Evolutionary conservation across 225 moss, liverwort and hornwort species (phyloP).

Genomic region (Bryum argenteum): DNA sequence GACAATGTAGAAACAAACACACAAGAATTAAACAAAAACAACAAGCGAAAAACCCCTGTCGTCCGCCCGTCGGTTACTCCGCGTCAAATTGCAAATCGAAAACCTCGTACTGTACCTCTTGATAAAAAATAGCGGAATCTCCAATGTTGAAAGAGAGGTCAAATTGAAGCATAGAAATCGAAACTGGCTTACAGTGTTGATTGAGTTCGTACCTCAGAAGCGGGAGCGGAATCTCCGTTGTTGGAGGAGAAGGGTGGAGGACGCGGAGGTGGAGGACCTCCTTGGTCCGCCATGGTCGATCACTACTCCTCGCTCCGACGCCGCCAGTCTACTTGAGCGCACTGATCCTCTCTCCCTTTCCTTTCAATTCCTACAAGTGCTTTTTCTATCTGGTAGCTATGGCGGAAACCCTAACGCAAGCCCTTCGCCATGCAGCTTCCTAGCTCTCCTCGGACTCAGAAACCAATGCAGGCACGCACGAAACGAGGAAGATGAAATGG

Average conservation of each 20-base stretch:
- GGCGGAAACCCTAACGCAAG: slow-evolving; percentile 24
- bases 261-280: slow-evolving; percentile 45
- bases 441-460: neutral
- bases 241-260: slow-evolving; percentile 14
- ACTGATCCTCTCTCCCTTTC: neutral
- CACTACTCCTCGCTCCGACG: slow-evolving; percentile 28
- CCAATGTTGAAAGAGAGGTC: no score
- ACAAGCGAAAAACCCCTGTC: neutral
- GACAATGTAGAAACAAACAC: no score
- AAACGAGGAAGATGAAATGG: neutral
- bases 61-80: neutral
- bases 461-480: neutral
- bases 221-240: slow-evolving; percentile 13
- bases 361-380: neutral
- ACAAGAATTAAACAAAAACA: no score
- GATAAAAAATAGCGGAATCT: no score
- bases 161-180: no score
- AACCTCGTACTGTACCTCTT: no score
- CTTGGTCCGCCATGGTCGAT: slow-evolving; percentile 50
- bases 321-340: slow-evolving; percentile 32
- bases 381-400: neutral
- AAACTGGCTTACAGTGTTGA: no score
- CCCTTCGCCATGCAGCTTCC: neutral
- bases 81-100: no score
- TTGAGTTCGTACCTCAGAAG: no score